These are phyloP conservation scores for Ambrosia hybrid DNA, from an alignment of 140 eudicot species.

Conservation along the genomic window DNA sequence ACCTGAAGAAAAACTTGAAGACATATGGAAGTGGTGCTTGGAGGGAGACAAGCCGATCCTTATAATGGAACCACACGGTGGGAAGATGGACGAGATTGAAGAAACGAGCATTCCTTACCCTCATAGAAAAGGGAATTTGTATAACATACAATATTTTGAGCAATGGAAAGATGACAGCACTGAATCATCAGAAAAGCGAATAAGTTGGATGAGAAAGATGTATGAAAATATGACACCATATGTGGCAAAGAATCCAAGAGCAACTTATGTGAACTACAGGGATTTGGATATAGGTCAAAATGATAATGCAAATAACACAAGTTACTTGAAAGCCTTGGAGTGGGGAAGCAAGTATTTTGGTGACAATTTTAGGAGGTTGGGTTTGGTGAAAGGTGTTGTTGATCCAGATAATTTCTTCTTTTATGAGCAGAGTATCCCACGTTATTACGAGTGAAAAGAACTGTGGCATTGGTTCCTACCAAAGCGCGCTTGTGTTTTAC, in stretches of 20 bases:
- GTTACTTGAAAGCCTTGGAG: conserved; percentile 23
- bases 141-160: conserved; percentile 27
- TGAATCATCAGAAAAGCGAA: conserved; percentile 1
- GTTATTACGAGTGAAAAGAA: background rate
- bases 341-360: conserved; percentile 34
- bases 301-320: conserved; percentile 15
- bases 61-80: conserved; percentile 39
- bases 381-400: conserved; percentile 29
- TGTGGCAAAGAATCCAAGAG: conserved; percentile 35
- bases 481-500: background rate
- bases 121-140: conserved; percentile 32
- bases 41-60: conserved; percentile 20
- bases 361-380: conserved; percentile 31
- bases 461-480: background rate
- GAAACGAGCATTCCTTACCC: conserved; percentile 27
- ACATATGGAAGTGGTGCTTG: conserved; percentile 26
- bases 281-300: conserved; percentile 38
- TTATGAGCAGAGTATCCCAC: conserved; percentile 42
- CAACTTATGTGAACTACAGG: conserved; percentile 33
- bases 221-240: conserved; percentile 38
- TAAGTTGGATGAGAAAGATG: conserved; percentile 27
- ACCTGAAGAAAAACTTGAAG: conserved; percentile 11
- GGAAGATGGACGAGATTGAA: conserved; percentile 37
- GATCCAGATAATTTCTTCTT: conserved; percentile 40
- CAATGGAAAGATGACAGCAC: conserved; percentile 16